Evolutionary conservation across 2,329 filamentous ascomycete species (phyloP), one percentile per base, ranked within the genome.

Genomic region (Phyllosticta citrichinensis): DNA sequence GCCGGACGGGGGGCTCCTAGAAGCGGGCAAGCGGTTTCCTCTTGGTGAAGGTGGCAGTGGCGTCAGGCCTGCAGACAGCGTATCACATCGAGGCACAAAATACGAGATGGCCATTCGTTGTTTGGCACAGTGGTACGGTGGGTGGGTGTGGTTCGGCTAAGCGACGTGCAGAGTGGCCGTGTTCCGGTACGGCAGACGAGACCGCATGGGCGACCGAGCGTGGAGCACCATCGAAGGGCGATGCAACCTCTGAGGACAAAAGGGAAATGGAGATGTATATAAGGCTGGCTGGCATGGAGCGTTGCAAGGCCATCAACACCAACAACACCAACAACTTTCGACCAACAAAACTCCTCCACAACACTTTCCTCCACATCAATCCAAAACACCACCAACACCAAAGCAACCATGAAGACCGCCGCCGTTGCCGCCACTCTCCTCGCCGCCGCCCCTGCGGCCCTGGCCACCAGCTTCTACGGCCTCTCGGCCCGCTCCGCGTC

Each of bases 401-500:
- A 19, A 27, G 47, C 57, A 35, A 64, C 35, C 56, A 75, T 75
- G 73, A 73, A 74, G 69, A 69, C 67, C 65, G 59, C 67, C 57
- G 22, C 69, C 65, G n/a, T 47, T 14, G 67, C 67, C 63, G 60
- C 70, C 65, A 65, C 67, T 52, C 62, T 68, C 50, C 63, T 73
- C 56, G 55, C 69, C 55, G 67, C 68, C 56, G 58, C 60, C 47
- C 35, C 58, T 11, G 52, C 60, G 61, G 67, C 64, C 63, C 65
- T 64, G 40, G 58, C 70, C 22, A 61, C 61, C 40, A 56, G 61
- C 20, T 81, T 80, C 66, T 68, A 66, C 59, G 74, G 80, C 66
- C 75, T 78, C 64, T 76, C 68, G 9, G 63, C 71, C 56, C 76
- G 76, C 67, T 78, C 76, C 30, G 78, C 69, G 24, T 80, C 78